phyloP scores from a whole-genome alignment of 768 basidiomycete species.

The Collybia sordida region DNA sequence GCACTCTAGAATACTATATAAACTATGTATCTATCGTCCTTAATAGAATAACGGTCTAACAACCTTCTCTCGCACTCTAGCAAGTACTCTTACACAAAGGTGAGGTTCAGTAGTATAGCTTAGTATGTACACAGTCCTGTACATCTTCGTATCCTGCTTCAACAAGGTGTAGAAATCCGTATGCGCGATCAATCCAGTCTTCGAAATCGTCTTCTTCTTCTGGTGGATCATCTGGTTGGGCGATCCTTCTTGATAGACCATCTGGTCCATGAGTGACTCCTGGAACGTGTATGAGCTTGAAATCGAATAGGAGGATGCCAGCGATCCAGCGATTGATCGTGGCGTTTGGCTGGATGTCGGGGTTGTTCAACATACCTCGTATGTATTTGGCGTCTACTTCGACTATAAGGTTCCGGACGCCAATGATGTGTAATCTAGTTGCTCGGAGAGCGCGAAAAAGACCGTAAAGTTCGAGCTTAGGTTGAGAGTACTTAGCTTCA shows the following conservation, averaged over 20 bases:
- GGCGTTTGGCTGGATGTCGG: constrained; percentile 30
- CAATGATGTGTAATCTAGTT: constrained; percentile 17
- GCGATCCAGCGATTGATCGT: constrained; percentile 37
- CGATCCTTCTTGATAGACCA: constrained; percentile 24
- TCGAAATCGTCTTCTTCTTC: no score
- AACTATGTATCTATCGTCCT: no score
- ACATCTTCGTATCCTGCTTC: no score
- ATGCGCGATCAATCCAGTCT: constrained; percentile 17
- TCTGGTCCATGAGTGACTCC: constrained; percentile 25
- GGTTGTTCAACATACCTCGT: constrained; percentile 31
- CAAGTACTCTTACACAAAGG: no score
- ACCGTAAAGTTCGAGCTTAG: constrained; percentile 40
- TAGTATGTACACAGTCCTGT: no score
- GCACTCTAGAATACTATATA: no score
- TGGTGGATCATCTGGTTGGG: constrained; percentile 12
- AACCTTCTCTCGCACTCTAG: no score
- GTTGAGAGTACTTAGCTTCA: no score
- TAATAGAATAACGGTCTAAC: no score
- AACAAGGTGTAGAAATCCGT: constrained; percentile 17
- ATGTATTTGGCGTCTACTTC: constrained; percentile 33
- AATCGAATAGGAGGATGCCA: no score
- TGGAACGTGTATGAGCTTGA: constrained; percentile 28
- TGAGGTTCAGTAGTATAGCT: no score
- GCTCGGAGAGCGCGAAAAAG: constrained; percentile 23
- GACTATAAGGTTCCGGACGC: constrained; percentile 25